Evolutionary conservation across 2,329 filamentous ascomycete genomes (phyloP), one percentile per base, ranked within the genome.

Genomic region (Talaromyces sp.): DNA sequence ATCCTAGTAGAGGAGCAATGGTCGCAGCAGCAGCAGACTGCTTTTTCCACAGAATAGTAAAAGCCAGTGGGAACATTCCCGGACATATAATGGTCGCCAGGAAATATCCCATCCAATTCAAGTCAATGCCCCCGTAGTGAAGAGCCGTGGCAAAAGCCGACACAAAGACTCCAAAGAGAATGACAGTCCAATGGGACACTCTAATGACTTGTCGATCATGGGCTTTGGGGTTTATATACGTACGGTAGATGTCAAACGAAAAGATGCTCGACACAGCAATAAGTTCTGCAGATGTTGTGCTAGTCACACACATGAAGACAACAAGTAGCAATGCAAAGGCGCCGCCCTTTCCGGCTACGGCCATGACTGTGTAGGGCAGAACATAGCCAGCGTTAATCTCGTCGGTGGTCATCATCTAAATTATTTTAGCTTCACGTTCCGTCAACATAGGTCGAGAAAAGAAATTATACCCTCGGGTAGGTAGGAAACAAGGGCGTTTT

Each of bases 21-120:
- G 39, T 56, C 8, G 56, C 60, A 11, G 60, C 60, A 5, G 56
- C 51, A 28, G 32, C 52, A 44, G 60, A 56, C 28, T 59, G 60
- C 28, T 59, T 55, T 27, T 59, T 62, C 42, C 19, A 62, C 4
- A 62, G 42, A 28, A 59, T 59, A 1, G 56, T 59, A 59, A 62
- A 59, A 8, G 56, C 56, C 13, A 59, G 39, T 19, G 60, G 57
- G 19, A 62, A 62, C 55, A 62, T 58, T n/a, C 60, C 60, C 2
- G 60, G 60, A 30, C 60, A 62, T 19, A 60, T 62, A 22, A 62
- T 53, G 19, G 58, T 60, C n/a, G 57, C 61, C n/a, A 63, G 47
- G 25, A 59, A 59, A 54, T 62, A 62, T 7, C 56, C 56, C 56
- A 62, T 59, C 60, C 60, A 62, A 25, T 55, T 59, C 56, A 62